These are phyloP conservation scores for Bodo saltans DNA, from an alignment of 78 protist species.

Conservation along the genomic window DNA sequence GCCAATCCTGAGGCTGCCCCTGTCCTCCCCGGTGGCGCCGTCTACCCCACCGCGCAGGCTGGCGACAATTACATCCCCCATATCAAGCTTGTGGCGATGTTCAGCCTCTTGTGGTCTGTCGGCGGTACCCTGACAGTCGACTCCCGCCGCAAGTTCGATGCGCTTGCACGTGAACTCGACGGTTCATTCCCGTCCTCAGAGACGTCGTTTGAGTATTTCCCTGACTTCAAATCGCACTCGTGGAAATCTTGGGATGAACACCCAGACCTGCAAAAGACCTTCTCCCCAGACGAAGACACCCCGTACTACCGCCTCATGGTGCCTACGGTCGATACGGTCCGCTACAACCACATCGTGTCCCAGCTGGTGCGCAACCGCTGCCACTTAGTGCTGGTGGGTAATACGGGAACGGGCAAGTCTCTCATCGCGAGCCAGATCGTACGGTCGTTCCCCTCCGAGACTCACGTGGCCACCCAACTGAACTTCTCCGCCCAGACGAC, in stretches of 20 bases:
- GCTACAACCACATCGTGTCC: conserved; percentile 39
- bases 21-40: background rate
- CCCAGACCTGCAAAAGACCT: background rate
- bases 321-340: conserved; percentile 78
- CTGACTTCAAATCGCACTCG: conserved; percentile 32
- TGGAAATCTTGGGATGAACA: conserved; percentile 65
- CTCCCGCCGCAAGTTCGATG: conserved; percentile 56
- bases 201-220: conserved; percentile 65
- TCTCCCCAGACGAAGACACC: conserved; percentile 21
- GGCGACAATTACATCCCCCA: conserved; percentile 23
- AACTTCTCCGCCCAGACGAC: conserved; percentile 72
- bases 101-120: conserved; percentile 64
- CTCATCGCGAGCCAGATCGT: conserved; percentile 29
- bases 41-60: background rate
- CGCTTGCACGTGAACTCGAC: conserved; percentile 60
- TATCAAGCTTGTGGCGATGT: conserved; percentile 56
- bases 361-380: conserved; percentile 10
- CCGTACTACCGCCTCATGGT: conserved; percentile 65
- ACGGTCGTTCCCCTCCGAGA: background rate
- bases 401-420: conserved; percentile 78
- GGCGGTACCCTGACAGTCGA: conserved; percentile 55
- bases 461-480: conserved; percentile 20
- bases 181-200: conserved; percentile 54
- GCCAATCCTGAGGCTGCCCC: conserved; percentile 27
- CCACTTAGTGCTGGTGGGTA: conserved; percentile 58